Conservation (phyloP, 2,329 filamentous ascomycete genomes). For the Nemania abortiva region DNA sequence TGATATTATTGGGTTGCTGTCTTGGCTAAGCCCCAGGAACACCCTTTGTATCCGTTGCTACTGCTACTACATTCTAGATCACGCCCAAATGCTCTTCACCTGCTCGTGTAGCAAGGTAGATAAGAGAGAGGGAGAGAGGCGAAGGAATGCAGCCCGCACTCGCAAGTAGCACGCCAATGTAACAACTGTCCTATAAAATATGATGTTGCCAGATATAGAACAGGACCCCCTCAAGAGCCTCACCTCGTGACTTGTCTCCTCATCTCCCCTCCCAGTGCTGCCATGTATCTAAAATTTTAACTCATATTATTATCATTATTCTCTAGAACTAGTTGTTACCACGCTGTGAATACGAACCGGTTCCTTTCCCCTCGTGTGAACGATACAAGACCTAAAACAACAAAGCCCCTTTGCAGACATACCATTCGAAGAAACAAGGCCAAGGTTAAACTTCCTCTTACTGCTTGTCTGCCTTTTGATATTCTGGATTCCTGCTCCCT, state of each 20-base stretch:
- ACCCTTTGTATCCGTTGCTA: neutral
- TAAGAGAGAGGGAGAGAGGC: constrained; percentile 29
- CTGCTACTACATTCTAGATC: neutral
- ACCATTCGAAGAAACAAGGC: neutral
- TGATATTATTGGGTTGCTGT: constrained; percentile 19
- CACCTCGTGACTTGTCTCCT: constrained; percentile 20
- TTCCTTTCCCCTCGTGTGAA: neutral
- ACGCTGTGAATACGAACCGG: neutral
- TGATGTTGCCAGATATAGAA: constrained; percentile 38
- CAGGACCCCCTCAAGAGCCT: constrained; percentile 24
- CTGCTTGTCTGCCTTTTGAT: neutral
- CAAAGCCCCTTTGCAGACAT: neutral
- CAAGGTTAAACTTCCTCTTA: neutral
- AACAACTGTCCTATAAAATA: constrained; percentile 28
- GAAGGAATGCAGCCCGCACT: constrained; percentile 30
- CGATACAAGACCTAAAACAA: neutral
- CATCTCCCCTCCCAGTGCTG: neutral
- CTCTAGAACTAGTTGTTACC: neutral
- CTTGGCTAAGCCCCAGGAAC: constrained; percentile 22
- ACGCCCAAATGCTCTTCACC: constrained; percentile 11
- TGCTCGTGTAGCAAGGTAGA: constrained; percentile 1
- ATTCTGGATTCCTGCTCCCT: neutral
- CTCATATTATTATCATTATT: neutral
- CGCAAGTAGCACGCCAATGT: constrained; percentile 19
- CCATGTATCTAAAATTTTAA: constrained; percentile 17